Base-by-base conservation (phyloP, 2,329 filamentous ascomycete genomes). In the Shiraia sp. region DNA sequence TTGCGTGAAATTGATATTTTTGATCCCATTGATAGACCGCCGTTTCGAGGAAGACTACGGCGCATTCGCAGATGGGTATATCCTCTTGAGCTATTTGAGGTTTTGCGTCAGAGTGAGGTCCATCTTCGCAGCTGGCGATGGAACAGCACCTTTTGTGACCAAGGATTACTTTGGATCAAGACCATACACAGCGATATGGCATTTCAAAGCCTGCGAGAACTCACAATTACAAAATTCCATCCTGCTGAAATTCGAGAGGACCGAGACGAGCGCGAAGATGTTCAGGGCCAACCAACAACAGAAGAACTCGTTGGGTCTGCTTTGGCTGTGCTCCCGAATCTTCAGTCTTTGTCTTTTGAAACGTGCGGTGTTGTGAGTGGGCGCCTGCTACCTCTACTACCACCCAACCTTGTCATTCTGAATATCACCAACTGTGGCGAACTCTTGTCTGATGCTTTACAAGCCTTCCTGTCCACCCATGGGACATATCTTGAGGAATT, bases 401-500 rank as follows among this genome's bases (percentile, higher is more conserved):
- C 91, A 1, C 75, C 72, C 9, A 78, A 74, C 3, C 75, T 97
- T 14, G 72, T 78, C 32, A 80, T 81, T 32, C 75, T 97, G 3
- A 86, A 86, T 50, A 74, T 96, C 12, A 81, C 84, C 51, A 92
- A 93, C 55, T 96, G 90, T 61, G 85, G 85, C 70, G 82, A 87
- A 47, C 70, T 96, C 8, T 82, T 77, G 4, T 86, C 88, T 1
- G 77, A 83, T 3, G 78, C 83, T 44, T 71, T 96, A 15, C 72
- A 76, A 17, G 63, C 69, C 0, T 96, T 87, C 58, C 75, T 96
- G 28, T 63, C 75, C 5, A 79, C 79, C 1, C 83, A 88, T 55
- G 91, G 90, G 0, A 69, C 73, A 15, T 72, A 80, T n/a, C 72
- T 97, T 15, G 78, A 79, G 37, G 79, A 80, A 26, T 75, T 97